Evolutionary conservation across 1,284 basidiomycete genomes (phyloP), one percentile per base, ranked within the genome.

Genomic region (Tylopilus microsporus): DNA sequence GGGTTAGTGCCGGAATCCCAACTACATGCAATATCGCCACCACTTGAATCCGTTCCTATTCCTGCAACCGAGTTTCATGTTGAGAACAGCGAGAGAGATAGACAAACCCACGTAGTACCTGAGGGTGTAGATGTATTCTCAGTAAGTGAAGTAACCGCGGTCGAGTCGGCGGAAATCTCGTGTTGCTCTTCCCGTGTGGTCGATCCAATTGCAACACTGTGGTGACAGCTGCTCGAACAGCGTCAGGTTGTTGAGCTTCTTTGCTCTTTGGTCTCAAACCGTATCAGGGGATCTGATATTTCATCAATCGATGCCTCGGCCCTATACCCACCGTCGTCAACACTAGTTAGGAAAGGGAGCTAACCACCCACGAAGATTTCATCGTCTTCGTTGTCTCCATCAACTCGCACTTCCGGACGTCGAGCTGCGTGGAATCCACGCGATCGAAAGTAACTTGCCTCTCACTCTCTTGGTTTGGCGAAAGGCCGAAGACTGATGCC

Each of bases 321-420:
- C 30, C 42, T 55, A 18, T 12, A 1, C 4, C 6, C 49, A 16
- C 57, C 47, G 21, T 30, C 8, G 16, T 37, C 21, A 55, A 49
- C 19, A 12, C n/a, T 49, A 18, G 11, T 37, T 25, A 46, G 13
- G 55, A 42, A 32, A 19, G 9, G n/a, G 34, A 25, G n/a, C 15
- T 30, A 16, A 19, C 19, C n/a, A 60, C 63, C 58, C 50, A 64
- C 63, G 19, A 37, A 19, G 61, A 53, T 21, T 8, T 37, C 10
- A 16, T 57, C 7, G 30, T 32, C 30, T 8, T 37, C 10, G n/a
- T 57, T 32, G 30, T 32, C 30, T 8, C 7, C 7, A 6, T 32
- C 50, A 42, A 3, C 12, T 52, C 13, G 19, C 11, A 13, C 41
- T 21, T 41, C 7, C 43, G 36, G 6, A 30, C 9, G 3, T 34